These are phyloP conservation scores for Gossypium trilobum DNA, from an alignment of 441 rosid species.

Conservation along the genomic window DNA sequence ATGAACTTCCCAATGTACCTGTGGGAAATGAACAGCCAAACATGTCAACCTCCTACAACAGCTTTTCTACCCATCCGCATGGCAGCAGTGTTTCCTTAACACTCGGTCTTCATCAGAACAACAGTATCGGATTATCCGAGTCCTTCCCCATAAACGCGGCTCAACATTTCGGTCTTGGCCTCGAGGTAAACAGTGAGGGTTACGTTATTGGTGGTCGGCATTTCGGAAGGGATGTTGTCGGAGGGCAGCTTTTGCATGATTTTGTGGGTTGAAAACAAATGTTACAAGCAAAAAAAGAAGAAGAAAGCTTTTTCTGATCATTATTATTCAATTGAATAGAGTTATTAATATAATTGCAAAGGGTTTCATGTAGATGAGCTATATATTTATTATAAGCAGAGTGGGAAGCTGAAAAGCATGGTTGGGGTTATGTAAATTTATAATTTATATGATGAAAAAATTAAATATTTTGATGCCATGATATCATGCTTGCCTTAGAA, in stretches of 20 bases:
- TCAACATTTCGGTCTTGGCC: conserved; percentile 56
- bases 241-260: conserved; percentile 72
- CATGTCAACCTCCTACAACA: conserved; percentile 24
- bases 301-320: background rate
- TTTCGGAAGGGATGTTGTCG: conserved; percentile 52
- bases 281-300: background rate
- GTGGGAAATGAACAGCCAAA: conserved; percentile 23
- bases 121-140: conserved; percentile 47
- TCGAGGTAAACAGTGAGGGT: conserved; percentile 27
- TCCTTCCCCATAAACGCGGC: conserved; percentile 55
- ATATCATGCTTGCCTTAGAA: too few relatives aligned
- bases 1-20: conserved; percentile 23
- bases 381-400: conserved; percentile 1
- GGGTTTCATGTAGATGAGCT: background rate
- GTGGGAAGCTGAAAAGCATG: background rate
- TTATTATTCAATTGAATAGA: conserved; percentile 5
- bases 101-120: conserved; percentile 74
- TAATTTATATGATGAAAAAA: conserved; percentile 16
- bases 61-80: conserved; percentile 37
- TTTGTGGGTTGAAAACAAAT: conserved; percentile 46
- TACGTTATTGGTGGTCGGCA: conserved; percentile 50
- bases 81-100: conserved; percentile 52
- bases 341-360: conserved; percentile 11
- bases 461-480: background rate
- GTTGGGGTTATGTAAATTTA: conserved; percentile 23